Percentiles rank a stretch among this genome's conserved stretches.
Conservation (phyloP, 2,329 filamentous ascomycete genomes). For the Apiospora hydei region DNA sequence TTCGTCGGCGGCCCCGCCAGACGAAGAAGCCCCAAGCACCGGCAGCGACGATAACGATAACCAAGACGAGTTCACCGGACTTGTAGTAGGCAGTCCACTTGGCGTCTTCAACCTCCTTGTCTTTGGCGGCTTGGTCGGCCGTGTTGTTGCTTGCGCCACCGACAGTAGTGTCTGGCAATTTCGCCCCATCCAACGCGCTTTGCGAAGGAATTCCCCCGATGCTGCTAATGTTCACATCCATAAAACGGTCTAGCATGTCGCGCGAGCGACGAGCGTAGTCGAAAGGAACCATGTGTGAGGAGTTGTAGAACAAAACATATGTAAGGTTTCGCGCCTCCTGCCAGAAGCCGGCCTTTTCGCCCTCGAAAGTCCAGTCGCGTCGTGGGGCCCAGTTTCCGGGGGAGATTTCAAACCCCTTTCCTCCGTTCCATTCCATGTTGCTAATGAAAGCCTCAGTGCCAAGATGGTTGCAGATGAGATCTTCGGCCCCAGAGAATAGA, state of each 20-base stretch:
- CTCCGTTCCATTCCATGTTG: slow-evolving; percentile 91
- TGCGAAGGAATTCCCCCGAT: slow-evolving; percentile 84
- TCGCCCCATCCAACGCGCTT: slow-evolving; percentile 85
- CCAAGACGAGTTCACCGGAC: slow-evolving; percentile 84
- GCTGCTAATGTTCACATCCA: slow-evolving; percentile 87
- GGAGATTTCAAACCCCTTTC: slow-evolving; percentile 86
- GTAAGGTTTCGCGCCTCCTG: slow-evolving; percentile 95
- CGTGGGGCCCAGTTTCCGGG: slow-evolving; percentile 92
- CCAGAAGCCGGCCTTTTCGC: slow-evolving; percentile 86
- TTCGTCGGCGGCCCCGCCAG: slow-evolving; percentile 67
- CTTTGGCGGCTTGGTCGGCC: slow-evolving; percentile 71
- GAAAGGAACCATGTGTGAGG: slow-evolving; percentile 98
- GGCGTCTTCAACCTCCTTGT: slow-evolving; percentile 78
- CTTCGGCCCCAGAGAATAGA: slow-evolving; percentile 91
- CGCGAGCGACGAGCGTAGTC: slow-evolving; percentile 85
- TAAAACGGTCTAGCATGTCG: slow-evolving; percentile 98
- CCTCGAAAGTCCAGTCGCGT: slow-evolving; percentile 93
- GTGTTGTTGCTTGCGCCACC: slow-evolving; percentile 71
- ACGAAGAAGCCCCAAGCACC: slow-evolving; percentile 77
- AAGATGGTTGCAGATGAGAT: slow-evolving; percentile 96
- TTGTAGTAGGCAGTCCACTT: slow-evolving; percentile 90
- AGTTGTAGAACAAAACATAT: slow-evolving; percentile 94
- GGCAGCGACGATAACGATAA: slow-evolving; percentile 80
- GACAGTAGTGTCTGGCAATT: slow-evolving; percentile 78
- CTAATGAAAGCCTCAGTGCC: slow-evolving; percentile 92